A percentile compares a stretch with the other conserved stretches of the same genome.
phyloP scores from a whole-genome alignment of 176 grass and related monocot species.

The Aegilops sharonensis region DNA sequence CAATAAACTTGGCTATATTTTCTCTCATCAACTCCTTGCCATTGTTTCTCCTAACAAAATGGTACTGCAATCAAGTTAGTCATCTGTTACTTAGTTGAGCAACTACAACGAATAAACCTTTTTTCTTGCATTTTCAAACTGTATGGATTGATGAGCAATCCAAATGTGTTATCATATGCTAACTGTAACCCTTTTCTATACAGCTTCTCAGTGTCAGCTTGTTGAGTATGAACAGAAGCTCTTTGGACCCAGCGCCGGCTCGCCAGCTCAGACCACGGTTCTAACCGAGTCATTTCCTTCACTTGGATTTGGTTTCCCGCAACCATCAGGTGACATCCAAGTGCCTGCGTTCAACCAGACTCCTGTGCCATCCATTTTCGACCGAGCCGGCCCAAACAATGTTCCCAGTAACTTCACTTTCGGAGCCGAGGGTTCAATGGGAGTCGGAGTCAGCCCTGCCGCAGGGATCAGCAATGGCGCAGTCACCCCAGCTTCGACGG shows the following conservation, averaged over 20 bases:
- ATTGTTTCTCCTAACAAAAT: neutral
- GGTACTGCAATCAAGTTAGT: neutral
- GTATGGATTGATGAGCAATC: neutral
- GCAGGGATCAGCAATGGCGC: neutral
- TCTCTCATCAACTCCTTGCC: neutral
- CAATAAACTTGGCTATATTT: neutral
- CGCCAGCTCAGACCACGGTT: constrained; percentile 9
- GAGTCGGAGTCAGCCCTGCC: neutral
- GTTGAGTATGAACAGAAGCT: constrained; percentile 67
- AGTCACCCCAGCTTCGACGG: constrained; percentile 13
- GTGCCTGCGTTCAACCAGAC: constrained; percentile 51
- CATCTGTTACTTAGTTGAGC: neutral
- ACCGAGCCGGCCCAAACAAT: constrained; percentile 35
- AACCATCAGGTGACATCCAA: constrained; percentile 46
- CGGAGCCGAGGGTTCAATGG: constrained; percentile 38
- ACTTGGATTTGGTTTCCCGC: constrained; percentile 58
- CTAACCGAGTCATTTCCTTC: constrained; percentile 62
- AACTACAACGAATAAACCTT: neutral
- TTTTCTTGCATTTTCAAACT: constrained; percentile 10
- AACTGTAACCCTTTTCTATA: constrained; percentile 16
- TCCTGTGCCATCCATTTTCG: constrained; percentile 52
- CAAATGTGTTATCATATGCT: neutral
- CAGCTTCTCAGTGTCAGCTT: constrained; percentile 60
- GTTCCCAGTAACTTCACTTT: constrained; percentile 52
- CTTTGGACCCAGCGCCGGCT: constrained; percentile 40